Evolutionary conservation across 371 early-diverging fungal species (phyloP).

Genomic region (Mucor ambiguus): DNA sequence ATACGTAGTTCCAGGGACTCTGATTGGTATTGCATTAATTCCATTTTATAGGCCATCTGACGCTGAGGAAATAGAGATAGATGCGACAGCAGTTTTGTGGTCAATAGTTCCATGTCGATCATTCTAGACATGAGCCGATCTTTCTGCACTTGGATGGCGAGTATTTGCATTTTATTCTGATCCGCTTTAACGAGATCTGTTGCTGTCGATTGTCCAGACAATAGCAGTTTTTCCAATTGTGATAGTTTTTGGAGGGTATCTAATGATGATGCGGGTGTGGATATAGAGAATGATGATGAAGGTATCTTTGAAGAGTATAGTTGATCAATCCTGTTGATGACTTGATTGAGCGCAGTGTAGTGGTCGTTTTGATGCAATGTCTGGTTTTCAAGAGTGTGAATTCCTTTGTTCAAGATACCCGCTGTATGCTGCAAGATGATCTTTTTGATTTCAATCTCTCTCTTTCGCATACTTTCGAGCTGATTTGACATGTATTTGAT

Average conservation of each 20-base stretch:
- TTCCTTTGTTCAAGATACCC: constrained; percentile 55
- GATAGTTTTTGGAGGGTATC: constrained; percentile 4
- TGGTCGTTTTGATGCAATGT: neutral
- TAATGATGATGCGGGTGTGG: neutral
- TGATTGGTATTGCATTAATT: constrained; percentile 22
- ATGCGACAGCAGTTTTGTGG: constrained; percentile 26
- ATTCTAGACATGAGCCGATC: constrained; percentile 14
- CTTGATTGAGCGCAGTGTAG: neutral
- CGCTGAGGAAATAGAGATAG: constrained; percentile 20
- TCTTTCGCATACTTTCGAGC: constrained; percentile 60
- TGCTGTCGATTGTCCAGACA: constrained; percentile 1
- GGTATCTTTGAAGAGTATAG: neutral
- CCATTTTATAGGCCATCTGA: constrained; percentile 22
- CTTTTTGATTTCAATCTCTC: constrained; percentile 63
- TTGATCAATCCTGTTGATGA: constrained; percentile 2
- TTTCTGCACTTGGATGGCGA: constrained; percentile 20
- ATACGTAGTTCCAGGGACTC: constrained; percentile 31
- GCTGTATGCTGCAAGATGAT: constrained; percentile 71
- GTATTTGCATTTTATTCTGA: constrained; percentile 16
- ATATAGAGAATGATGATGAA: neutral
- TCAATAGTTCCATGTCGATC: constrained; percentile 32
- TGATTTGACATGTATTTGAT: constrained; percentile 68
- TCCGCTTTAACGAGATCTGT: neutral
- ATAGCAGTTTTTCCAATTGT: constrained; percentile 11
- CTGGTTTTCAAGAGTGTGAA: constrained; percentile 22